Percentiles rank a stretch among this genome's conserved stretches.
These are phyloP conservation scores for Neonectria magnoliae DNA, from an alignment of 2,329 filamentous ascomycete genomes.

Conservation along the genomic window DNA sequence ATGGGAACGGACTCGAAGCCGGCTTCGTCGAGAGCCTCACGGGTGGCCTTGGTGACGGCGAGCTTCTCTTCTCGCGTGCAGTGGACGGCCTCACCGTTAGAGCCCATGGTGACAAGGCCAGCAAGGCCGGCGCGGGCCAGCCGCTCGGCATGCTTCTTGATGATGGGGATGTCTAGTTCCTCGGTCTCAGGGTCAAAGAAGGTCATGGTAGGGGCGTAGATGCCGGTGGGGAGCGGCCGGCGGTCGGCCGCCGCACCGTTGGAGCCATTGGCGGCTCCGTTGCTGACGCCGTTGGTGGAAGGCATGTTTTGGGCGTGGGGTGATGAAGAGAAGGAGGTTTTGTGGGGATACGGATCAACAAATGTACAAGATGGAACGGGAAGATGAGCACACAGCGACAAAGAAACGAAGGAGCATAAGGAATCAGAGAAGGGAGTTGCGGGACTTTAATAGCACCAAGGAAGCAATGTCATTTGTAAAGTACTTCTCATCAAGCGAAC, in stretches of 20 bases:
- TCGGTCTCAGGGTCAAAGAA: slow-evolving; percentile 88
- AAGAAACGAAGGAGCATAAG: slow-evolving; percentile 17
- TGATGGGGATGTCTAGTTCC: slow-evolving; percentile 81
- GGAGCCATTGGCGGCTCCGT: slow-evolving; percentile 37
- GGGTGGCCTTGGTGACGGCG: slow-evolving; percentile 78
- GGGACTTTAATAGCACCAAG: slow-evolving; percentile 39
- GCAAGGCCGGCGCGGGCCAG: slow-evolving; percentile 81
- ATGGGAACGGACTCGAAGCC: slow-evolving; percentile 81
- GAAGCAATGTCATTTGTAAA: slow-evolving; percentile 31
- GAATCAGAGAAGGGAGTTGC: slow-evolving; percentile 32
- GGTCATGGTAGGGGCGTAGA: slow-evolving; percentile 90
- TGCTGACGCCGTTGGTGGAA: slow-evolving; percentile 34
- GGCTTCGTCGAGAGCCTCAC: slow-evolving; percentile 83
- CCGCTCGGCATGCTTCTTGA: slow-evolving; percentile 83
- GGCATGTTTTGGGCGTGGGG: slow-evolving; percentile 38
- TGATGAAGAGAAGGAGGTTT: slow-evolving; percentile 7
- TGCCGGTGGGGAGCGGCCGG: slow-evolving; percentile 77
- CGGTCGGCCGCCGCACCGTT: slow-evolving; percentile 46
- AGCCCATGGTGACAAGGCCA: slow-evolving; percentile 87
- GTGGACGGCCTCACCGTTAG: slow-evolving; percentile 90
- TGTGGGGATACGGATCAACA: neutral
- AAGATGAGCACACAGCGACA: slow-evolving; percentile 16
- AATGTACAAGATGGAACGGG: slow-evolving; percentile 2
- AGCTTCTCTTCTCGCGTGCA: slow-evolving; percentile 81
- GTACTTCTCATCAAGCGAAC: slow-evolving; percentile 28